These are phyloP conservation scores for Lodderomyces elongisporus DNA, from an alignment of 1,139 yeast species.

Conservation along the genomic window DNA sequence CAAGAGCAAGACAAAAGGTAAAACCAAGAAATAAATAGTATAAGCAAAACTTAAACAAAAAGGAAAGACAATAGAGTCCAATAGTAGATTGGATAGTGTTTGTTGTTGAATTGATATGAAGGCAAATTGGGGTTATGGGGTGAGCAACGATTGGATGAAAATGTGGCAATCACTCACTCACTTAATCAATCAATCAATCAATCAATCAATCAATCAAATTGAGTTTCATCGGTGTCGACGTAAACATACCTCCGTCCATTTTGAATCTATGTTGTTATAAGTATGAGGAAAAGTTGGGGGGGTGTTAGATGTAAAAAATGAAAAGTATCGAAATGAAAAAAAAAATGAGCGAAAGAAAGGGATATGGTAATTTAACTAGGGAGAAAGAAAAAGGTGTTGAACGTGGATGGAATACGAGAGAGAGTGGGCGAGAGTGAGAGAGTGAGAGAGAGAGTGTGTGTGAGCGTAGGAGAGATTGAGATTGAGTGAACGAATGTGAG, in stretches of 20 bases:
- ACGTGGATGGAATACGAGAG: conserved; percentile 5
- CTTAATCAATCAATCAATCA: background rate
- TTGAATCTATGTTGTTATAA: conserved; percentile 9
- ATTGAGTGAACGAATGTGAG: no score
- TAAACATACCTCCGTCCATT: conserved; percentile 49
- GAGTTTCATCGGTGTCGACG: conserved; percentile 10
- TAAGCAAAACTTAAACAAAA: no score
- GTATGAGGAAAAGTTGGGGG: conserved; percentile 1
- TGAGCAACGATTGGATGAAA: no score
- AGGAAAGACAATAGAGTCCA: no score
- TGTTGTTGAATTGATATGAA: no score
- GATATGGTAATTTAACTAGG: conserved; percentile 8
- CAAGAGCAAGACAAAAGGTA: no score
- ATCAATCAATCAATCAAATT: conserved; percentile 11
- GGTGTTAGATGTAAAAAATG: background rate
- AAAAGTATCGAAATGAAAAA: conserved; percentile 6
- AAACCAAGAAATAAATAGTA: no score
- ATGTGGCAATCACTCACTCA: no score
- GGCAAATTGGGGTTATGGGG: no score
- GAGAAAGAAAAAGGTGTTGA: conserved; percentile 4
- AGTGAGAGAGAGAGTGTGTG: conserved; percentile 1
- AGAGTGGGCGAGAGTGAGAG: background rate
- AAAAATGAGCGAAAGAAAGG: conserved; percentile 6
- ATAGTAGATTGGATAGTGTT: no score
- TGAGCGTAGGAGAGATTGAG: no score